Evolutionary conservation across 139 green algal species (phyloP), one percentile per base, ranked within the genome.

Genomic region (Chlamydomonas sphaeroides): DNA sequence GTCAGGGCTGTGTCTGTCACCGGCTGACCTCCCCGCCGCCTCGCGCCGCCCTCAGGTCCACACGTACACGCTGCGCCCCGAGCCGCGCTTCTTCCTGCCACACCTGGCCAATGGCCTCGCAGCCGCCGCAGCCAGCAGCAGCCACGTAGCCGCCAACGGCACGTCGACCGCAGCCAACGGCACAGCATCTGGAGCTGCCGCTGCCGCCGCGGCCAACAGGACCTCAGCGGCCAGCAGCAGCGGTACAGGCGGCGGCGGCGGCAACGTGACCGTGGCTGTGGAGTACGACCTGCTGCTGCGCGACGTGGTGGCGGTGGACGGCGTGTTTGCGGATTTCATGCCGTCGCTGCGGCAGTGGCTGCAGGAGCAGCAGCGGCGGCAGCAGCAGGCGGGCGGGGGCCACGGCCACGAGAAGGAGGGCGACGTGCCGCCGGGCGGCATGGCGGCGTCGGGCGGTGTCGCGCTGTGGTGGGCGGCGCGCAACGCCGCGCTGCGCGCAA

Each of bases 1-100:
- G n/a, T n/a, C n/a, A n/a, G n/a, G n/a, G n/a, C n/a, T n/a, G n/a
- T n/a, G n/a, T n/a, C n/a, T n/a, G n/a, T n/a, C n/a, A n/a, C n/a
- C n/a, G n/a, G n/a, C n/a, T n/a, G n/a, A n/a, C n/a, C n/a, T n/a
- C n/a, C n/a, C n/a, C n/a, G n/a, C n/a, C n/a, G n/a, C n/a, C 35
- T 26, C 11, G 5, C 20, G 38, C 53, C 74, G 36, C 36, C 30
- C 59, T 4, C 76, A 83, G 77, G 77, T 84, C 5, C 81, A 86
- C 62, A 39, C 65, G 35, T 86, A 86, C 71, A 86, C 81, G n/a
- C 30, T 86, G 41, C 81, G 81, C 3, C 62, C 62, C 5, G 81
- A 86, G 72, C 45, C 71, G 51, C 81, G 59, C 32, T 86, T 86
- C 56, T 78, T 86, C 36, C 62, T 86, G 81, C 81, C 81, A 1